These are phyloP conservation scores for Tolypocladium endophyticum DNA, from an alignment of 2,329 filamentous ascomycete species.

Conservation along the genomic window DNA sequence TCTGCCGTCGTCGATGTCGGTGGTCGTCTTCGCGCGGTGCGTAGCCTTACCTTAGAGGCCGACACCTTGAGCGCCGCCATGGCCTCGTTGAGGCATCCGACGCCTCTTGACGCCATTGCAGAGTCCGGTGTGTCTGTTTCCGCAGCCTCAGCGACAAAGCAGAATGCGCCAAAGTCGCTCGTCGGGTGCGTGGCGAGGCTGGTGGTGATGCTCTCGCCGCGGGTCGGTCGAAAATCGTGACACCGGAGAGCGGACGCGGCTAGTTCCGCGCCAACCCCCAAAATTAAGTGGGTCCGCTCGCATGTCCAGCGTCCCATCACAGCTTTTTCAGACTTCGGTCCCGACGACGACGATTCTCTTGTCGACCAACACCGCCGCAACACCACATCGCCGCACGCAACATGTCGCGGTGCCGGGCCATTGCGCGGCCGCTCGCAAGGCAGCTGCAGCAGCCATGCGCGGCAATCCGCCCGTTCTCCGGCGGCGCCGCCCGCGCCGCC, in stretches of 20 bases:
- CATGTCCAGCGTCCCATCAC: not conserved
- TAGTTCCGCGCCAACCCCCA: conserved; percentile 14
- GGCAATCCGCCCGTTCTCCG: conserved; percentile 23
- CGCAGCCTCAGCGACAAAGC: not conserved
- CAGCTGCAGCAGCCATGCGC: conserved; percentile 33
- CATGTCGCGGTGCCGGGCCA: conserved; percentile 53
- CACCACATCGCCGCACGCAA: conserved; percentile 4
- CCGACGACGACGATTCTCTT: not conserved
- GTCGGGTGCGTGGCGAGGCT: not conserved
- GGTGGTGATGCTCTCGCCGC: not conserved
- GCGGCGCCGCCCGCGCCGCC: conserved; percentile 19
- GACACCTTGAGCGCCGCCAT: conserved; percentile 38
- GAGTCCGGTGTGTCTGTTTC: not conserved
- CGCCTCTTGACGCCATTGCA: conserved; percentile 18
- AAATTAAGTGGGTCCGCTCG: conserved; percentile 16
- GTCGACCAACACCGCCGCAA: not conserved
- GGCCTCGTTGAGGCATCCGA: conserved; percentile 41
- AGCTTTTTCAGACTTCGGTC: conserved; percentile 3
- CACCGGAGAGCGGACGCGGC: conserved; percentile 14
- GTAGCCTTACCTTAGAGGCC: conserved; percentile 21
- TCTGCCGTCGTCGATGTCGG: not conserved
- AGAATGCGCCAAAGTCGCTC: not conserved
- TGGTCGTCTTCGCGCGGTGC: not conserved
- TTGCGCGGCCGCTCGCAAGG: conserved; percentile 44
- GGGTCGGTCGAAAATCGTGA: conserved; percentile 14